Evolutionary conservation across 768 basidiomycete species (phyloP).

Genomic region (Cystofilobasidium ferigula): DNA sequence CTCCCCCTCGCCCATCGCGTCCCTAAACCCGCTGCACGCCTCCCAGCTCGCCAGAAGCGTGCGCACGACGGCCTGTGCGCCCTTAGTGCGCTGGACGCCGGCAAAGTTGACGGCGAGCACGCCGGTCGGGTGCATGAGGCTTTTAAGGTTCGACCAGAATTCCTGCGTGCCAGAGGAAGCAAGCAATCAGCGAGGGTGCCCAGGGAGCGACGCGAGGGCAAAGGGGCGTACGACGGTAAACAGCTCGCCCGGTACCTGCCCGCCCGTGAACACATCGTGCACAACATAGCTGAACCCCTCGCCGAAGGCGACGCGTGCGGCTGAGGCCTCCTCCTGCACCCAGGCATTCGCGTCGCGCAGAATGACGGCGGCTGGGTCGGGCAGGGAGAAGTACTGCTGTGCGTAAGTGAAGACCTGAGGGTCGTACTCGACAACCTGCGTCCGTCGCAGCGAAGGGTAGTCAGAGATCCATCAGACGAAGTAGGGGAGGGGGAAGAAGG

Average conservation of each 20-base stretch:
- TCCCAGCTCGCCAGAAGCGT: conserved; percentile 64
- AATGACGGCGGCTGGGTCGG: conserved; percentile 52
- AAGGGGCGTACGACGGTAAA: conserved; percentile 47
- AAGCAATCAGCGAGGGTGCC: background rate
- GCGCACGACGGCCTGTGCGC: conserved; percentile 54
- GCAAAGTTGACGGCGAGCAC: conserved; percentile 44
- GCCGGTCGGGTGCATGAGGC: conserved; percentile 53
- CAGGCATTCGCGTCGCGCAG: conserved; percentile 66
- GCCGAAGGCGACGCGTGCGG: conserved; percentile 43
- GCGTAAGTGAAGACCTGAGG: conserved; percentile 79
- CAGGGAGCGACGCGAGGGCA: background rate
- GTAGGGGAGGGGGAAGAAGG: background rate
- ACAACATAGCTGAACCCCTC: conserved; percentile 45
- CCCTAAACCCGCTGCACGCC: conserved; percentile 74
- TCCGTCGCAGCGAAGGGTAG: background rate
- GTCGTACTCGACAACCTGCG: conserved; percentile 56
- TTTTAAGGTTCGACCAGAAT: conserved; percentile 65
- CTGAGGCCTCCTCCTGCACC: conserved; percentile 44
- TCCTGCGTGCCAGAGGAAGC: conserved; percentile 38
- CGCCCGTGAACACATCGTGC: conserved; percentile 79
- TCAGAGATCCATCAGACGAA: conserved; percentile 54
- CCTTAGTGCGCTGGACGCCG: conserved; percentile 53
- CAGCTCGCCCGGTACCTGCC: conserved; percentile 72
- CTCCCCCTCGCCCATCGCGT: conserved; percentile 45
- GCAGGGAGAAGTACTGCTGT: conserved; percentile 64